Base-by-base conservation (phyloP, 768 basidiomycete species). In the Lentinula sp. region DNA sequence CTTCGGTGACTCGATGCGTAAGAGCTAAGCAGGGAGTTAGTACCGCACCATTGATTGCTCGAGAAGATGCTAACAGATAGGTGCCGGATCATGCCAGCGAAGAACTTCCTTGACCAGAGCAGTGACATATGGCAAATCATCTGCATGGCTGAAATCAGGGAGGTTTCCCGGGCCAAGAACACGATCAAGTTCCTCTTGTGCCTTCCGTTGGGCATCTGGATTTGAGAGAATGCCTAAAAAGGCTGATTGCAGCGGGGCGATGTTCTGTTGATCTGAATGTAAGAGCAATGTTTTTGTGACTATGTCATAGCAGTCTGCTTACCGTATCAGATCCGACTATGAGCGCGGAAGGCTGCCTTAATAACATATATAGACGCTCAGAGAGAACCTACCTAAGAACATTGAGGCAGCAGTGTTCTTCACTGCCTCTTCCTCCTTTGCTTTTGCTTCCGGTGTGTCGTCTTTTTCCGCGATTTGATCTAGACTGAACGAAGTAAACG, bases 391-490 rank as follows among this genome's bases (percentile, higher is more conserved):
- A 71, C 72, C 70, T 37, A 65, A 54, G 51, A 66, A 72, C 68
- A 69, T 66, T 1, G 71, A 63, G 10, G 65, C 71, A 39, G 71
- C 71, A 7, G 65, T 59, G 32, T 45, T 57, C 57, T 70, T 62
- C 28, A 71, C 64, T 42, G 65, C 48, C 15, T 51, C 16, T 53
- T 71, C 68, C 46, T 68, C 62, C 6, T 66, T 43, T 1, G 59
- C 45, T 15, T 62, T 7, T 39, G 69, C 63, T 16, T 59, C 46
- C 2, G 28, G 50, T 9, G 63, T 60, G 13, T 67, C 62, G 46
- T 71, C 48, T 6, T 61, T 65, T 36, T 62, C 66, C 23, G 46
- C 7, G 10, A 48, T 20, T n/a, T 48, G 46, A 48, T 48, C 46
- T 6, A 72, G 43, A 41, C 66, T 57, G 32, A 63, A 58, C 8